A percentile compares a stretch with the other conserved stretches of the same genome.
Evolutionary conservation across 1,139 yeast genomes (phyloP).

Genomic region (Kazachstania sp.): DNA sequence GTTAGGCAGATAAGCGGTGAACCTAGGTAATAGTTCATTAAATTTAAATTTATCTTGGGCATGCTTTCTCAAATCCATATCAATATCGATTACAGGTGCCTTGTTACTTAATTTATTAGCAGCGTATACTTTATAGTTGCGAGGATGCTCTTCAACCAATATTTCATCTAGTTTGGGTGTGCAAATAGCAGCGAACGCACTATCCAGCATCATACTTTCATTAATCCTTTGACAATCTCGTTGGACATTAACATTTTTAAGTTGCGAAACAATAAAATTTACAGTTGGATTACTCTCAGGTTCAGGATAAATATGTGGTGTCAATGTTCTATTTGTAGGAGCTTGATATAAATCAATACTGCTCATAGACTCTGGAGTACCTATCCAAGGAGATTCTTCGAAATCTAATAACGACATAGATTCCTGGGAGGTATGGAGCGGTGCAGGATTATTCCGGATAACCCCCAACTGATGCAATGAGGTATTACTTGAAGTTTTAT

Average conservation of each 20-base stretch:
- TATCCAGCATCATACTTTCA: constrained; percentile 16
- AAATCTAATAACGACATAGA: constrained; percentile 29
- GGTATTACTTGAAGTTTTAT: constrained; percentile 21
- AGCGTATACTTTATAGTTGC: constrained; percentile 10
- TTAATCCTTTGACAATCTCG: constrained; percentile 22
- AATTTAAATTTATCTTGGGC: constrained; percentile 4
- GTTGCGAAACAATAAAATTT: constrained; percentile 8
- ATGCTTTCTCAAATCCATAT: constrained; percentile 7
- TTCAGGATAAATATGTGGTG: not conserved
- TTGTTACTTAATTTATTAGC: constrained; percentile 9
- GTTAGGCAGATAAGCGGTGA: constrained; percentile 23
- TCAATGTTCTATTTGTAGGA: not conserved
- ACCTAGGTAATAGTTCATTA: constrained; percentile 24
- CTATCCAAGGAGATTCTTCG: constrained; percentile 31
- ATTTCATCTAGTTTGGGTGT: constrained; percentile 9
- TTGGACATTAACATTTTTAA: constrained; percentile 19
- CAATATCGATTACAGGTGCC: constrained; percentile 24
- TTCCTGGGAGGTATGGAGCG: constrained; percentile 22
- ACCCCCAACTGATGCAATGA: constrained; percentile 20
- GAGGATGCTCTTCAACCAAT: not conserved
- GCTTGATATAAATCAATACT: constrained; percentile 5
- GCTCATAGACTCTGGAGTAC: constrained; percentile 18
- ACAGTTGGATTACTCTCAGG: not conserved
- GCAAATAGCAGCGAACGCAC: constrained; percentile 21
- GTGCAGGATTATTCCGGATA: not conserved